Percentiles rank a stretch among this genome's conserved stretches.
These are phyloP conservation scores for Leccinum pachyderme DNA, from an alignment of 1,284 basidiomycete species.

Conservation along the genomic window DNA sequence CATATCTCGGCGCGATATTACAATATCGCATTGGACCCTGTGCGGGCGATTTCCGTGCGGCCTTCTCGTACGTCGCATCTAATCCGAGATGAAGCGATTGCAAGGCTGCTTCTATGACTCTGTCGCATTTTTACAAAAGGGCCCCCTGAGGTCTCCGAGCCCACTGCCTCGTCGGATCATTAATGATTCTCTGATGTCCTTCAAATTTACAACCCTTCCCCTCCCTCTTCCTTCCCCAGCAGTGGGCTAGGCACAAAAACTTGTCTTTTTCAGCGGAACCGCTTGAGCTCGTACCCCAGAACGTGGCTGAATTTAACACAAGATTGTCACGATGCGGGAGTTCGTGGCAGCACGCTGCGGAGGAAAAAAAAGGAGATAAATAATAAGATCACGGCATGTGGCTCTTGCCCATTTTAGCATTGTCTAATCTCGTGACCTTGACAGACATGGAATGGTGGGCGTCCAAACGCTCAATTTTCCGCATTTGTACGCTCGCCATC, in stretches of 20 bases:
- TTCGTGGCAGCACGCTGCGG: conserved; percentile 1
- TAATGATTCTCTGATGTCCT: neutral
- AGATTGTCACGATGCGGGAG: conserved; percentile 5
- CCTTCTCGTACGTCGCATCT: conserved; percentile 5
- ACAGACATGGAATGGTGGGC: conserved; percentile 5
- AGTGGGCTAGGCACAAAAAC: neutral
- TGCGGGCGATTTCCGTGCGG: conserved; percentile 19
- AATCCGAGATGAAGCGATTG: neutral
- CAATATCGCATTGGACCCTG: conserved; percentile 20
- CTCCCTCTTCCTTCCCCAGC: neutral
- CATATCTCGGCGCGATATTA: conserved; percentile 17
- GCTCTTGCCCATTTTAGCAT: conserved; percentile 15
- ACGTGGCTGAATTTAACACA: conserved; percentile 21
- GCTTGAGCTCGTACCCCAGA: conserved; percentile 26
- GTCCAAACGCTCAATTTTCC: conserved; percentile 3
- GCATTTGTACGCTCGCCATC: conserved; percentile 18
- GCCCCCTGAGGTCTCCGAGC: neutral
- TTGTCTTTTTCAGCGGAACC: conserved; percentile 14
- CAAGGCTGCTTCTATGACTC: neutral
- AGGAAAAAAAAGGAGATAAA: neutral
- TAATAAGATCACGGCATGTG: conserved; percentile 5
- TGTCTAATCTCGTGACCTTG: conserved; percentile 18
- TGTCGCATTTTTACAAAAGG: neutral
- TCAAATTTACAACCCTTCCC: neutral
- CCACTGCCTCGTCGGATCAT: conserved; percentile 13